A percentile compares a stretch with the other conserved stretches of the same genome.
phyloP scores from a whole-genome alignment of 768 basidiomycete species.

The Russula earlei region DNA sequence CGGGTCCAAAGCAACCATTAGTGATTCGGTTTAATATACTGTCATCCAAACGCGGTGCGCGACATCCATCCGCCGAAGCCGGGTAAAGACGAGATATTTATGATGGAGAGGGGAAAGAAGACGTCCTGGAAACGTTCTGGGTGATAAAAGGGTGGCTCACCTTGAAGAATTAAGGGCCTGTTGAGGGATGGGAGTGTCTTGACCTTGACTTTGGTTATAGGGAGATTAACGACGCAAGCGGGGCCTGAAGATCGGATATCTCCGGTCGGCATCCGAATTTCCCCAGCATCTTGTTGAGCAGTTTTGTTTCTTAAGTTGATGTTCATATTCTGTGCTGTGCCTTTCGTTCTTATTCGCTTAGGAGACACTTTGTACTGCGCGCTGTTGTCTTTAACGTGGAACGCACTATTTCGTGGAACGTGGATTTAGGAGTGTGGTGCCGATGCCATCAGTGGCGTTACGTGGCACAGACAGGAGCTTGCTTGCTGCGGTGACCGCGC shows the following conservation, averaged over 20 bases:
- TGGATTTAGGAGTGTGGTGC: no score
- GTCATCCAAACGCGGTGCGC: constrained; percentile 17
- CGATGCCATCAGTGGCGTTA: no score
- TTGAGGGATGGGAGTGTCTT: constrained; percentile 2
- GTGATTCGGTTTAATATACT: not conserved
- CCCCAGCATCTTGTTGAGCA: no score
- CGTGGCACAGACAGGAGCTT: no score
- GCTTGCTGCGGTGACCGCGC: no score
- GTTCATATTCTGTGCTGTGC: not conserved
- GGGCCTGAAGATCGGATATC: constrained; percentile 1
- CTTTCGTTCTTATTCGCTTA: not conserved
- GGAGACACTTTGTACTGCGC: not conserved
- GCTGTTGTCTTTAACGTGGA: not conserved
- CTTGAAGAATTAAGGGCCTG: constrained; percentile 41
- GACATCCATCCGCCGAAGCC: constrained; percentile 21
- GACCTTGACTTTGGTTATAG: not conserved
- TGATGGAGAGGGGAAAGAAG: not conserved
- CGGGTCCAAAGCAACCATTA: constrained; percentile 5
- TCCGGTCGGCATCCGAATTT: constrained; percentile 9
- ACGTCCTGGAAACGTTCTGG: constrained; percentile 9
- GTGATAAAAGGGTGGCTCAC: constrained; percentile 39
- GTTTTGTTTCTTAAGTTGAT: no score
- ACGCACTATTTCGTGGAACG: no score
- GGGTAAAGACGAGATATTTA: constrained; percentile 13
- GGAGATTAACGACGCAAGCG: not conserved